phyloP scores from a whole-genome alignment of 1,139 yeast genomes.

The Kodamaea ohmeri region DNA sequence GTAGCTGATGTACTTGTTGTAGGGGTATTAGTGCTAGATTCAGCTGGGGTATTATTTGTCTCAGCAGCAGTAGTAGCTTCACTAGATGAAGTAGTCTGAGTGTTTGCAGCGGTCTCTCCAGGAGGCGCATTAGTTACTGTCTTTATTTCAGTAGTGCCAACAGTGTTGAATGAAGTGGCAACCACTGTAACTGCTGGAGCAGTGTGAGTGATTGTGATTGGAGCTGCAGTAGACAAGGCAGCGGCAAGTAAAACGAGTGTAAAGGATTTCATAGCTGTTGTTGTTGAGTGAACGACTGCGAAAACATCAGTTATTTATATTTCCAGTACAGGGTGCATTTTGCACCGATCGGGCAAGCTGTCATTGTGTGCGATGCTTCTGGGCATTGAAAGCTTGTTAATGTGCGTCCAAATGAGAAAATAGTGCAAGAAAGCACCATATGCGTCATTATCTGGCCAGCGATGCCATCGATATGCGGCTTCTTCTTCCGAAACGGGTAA shows the following conservation, averaged over 20 bases:
- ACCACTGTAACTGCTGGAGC: slow-evolving; percentile 5
- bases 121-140: slow-evolving; percentile 1
- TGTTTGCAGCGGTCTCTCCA: background rate
- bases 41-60: background rate
- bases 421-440: background rate
- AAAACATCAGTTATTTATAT: background rate
- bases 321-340: background rate
- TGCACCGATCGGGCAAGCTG: too few species aligned
- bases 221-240: slow-evolving; percentile 5
- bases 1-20: background rate
- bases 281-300: background rate
- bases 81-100: slow-evolving; percentile 1
- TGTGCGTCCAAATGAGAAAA: background rate
- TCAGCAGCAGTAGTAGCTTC: background rate
- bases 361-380: too few species aligned
- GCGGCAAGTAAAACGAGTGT: slow-evolving; percentile 6
- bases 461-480: background rate
- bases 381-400: background rate
- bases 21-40: background rate
- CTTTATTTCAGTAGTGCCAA: background rate
- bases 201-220: slow-evolving; percentile 4
- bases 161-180: background rate
- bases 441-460: slow-evolving; percentile 1
- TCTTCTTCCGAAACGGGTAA: too few species aligned
- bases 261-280: slow-evolving; percentile 4